Evolutionary conservation across 2,329 filamentous ascomycete species (phyloP), one percentile per base, ranked within the genome.

Genomic region (Chlorencoelia australis): DNA sequence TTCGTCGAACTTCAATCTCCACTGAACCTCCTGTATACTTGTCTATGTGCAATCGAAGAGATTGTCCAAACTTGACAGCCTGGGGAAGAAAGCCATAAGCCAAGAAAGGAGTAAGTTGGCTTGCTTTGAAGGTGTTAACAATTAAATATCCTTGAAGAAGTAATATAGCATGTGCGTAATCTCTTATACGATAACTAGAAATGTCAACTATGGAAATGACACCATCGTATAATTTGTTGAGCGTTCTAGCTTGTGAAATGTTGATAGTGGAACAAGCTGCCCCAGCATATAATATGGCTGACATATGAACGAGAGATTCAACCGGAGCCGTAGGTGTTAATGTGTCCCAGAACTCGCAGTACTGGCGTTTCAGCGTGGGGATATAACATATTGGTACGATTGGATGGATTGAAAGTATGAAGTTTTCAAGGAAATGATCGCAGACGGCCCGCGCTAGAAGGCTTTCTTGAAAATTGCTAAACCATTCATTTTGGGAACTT

Each of bases 101-200:
- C 8, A 14, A 30, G 16, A 30, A 31, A 5, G 31, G 32, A 8
- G 22, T 11, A 5, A 34, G 13, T 8, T 27, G 26, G 11, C 31
- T 41, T 16, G 31, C 9, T 21, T 20, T 28, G 18, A 35, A 41
- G 7, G 39, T 37, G 21, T 37, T 41, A 19, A 37, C 35, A 17
- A 41, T 34, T 13, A 41, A 14, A 19, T 38, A 37, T 25, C 30
- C 35, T 35, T 41, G 39, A 7, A 41, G 30, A n/a, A 41, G 16
- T 3, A 26, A 29, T 3, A 22, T 7, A 9, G 31, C 19, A 14
- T 34, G 19, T 10, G 10, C 11, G 13, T 14, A 11, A n/a, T 34
- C n/a, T 11, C 30, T 18, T 10, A 34, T 19, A 17, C 30, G 31
- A 13, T 38, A 38, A 13, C 30, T 32, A n/a, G 34, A 24, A 16